Percentiles rank a stretch among this genome's conserved stretches.
phyloP scores from a whole-genome alignment of 257 asterid species.

The Vinca minor region DNA sequence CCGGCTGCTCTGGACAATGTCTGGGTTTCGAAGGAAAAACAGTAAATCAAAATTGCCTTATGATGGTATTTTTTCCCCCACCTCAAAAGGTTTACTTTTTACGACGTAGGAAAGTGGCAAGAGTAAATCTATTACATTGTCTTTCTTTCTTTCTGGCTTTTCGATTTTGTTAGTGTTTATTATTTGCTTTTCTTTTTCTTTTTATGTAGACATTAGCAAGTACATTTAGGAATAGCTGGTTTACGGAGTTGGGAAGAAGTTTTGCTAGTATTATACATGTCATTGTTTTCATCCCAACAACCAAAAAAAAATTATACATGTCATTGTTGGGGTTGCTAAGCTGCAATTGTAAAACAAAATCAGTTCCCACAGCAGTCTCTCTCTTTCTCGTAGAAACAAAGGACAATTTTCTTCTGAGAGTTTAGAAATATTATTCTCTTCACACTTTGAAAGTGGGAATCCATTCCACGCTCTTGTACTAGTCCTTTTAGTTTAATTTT shows the following conservation, averaged over 20 bases:
- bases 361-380: not conserved
- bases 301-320: no score
- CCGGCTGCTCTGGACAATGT: not conserved
- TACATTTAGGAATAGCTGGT: constrained; percentile 5
- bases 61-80: not conserved
- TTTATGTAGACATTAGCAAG: constrained; percentile 3
- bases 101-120: not conserved
- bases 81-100: not conserved
- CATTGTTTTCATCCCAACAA: no score
- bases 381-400: no score
- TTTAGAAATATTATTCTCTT: no score
- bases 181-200: not conserved
- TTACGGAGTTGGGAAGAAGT: constrained; percentile 9
- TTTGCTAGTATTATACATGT: constrained; percentile 4
- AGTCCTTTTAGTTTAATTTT: no score
- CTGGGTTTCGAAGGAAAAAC: not conserved
- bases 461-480: no score
- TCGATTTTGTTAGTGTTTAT: not conserved
- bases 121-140: not conserved
- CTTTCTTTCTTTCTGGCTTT: not conserved
- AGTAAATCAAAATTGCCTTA: not conserved
- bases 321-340: not conserved
- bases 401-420: no score
- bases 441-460: no score
- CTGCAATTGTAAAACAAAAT: not conserved